Evolutionary conservation across 2,329 filamentous ascomycete species (phyloP), one percentile per base, ranked within the genome.

Genomic region (Lojkania enalia): DNA sequence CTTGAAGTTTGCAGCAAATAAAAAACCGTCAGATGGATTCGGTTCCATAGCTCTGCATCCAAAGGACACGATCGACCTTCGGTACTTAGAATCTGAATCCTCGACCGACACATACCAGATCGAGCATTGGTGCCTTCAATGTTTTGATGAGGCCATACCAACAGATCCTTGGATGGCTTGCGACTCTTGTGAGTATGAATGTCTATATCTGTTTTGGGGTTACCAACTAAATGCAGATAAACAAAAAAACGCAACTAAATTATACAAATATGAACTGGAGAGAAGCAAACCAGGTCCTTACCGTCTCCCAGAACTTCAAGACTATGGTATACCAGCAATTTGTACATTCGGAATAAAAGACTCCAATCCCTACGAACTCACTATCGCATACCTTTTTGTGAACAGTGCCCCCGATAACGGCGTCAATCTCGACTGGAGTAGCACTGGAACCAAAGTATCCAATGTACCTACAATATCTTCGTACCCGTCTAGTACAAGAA

Each of bases 301-400:
- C 23, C 7, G 23, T 27, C 23, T 27, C 23, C 23, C 23, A 27
- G n/a, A 7, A 33, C 7, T 33, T 15, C 31, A 7, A n/a, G n/a
- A n/a, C 11, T 7, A 33, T 7, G 14, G 31, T 33, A 19, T 39
- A 4, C 20, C 35, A n/a, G 20, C 21, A 5, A 29, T 39, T 3
- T 39, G 37, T 16, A 19, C 37, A 11, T 39, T 29, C 15, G 37
- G 18, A 5, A 29, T 15, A 15, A 39, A 18, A 29, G 37, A 30
- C 7, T 15, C 35, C 5, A 6, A 13, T 12, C 3, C 23, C 15
- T 30, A 29, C 37, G 23, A 21, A 20, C 14, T 39, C 20, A 39
- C 20, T 11, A 18, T 30, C 15, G 37, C 37, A 18, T 39, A 29
- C 37, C 37, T 23, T 4, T 39, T 16, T 14, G 15, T 39, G 4